phyloP scores from a whole-genome alignment of 768 basidiomycete species.

The Lactarius tabidus region DNA sequence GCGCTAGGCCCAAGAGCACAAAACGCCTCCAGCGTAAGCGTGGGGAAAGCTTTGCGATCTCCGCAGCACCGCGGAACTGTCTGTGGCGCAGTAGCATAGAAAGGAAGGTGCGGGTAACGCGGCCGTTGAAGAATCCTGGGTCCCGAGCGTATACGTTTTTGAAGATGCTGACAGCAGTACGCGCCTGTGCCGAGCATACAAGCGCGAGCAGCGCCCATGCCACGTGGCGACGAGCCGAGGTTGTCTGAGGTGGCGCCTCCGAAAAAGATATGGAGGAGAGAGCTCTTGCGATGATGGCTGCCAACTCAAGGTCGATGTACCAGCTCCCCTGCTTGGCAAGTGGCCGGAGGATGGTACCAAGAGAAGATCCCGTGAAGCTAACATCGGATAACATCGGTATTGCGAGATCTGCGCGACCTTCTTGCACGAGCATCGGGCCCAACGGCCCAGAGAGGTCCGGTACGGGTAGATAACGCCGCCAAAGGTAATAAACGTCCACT shows the following conservation, averaged over 20 bases:
- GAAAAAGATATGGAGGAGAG: constrained; percentile 38
- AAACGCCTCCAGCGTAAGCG: constrained; percentile 34
- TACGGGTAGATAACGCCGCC: constrained; percentile 21
- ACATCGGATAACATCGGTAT: constrained; percentile 12
- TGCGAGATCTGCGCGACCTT: constrained; percentile 22
- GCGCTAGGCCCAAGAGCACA: constrained; percentile 26
- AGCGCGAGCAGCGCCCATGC: constrained; percentile 40
- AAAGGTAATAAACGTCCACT: constrained; percentile 14
- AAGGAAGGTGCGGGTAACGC: constrained; percentile 37
- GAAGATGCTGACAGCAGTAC: constrained; percentile 38
- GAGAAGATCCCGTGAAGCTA: constrained; percentile 12
- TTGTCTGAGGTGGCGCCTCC: constrained; percentile 37
- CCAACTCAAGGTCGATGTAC: constrained; percentile 21
- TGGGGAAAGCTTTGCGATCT: constrained; percentile 26
- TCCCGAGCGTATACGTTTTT: constrained; percentile 35
- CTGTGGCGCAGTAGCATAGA: constrained; percentile 40
- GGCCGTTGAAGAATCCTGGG: constrained; percentile 40
- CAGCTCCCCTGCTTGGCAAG: constrained; percentile 15
- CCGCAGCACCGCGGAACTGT: constrained; percentile 36
- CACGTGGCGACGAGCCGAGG: constrained; percentile 36
- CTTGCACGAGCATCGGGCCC: constrained; percentile 16
- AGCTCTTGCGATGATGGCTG: constrained; percentile 15
- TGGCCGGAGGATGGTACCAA: constrained; percentile 34
- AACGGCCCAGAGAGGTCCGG: constrained; percentile 14
- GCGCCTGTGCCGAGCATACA: constrained; percentile 35